Evolutionary conservation across 208 protist genomes (phyloP), one percentile per base, ranked within the genome.

Genomic region (Leishmania guyanensis): DNA sequence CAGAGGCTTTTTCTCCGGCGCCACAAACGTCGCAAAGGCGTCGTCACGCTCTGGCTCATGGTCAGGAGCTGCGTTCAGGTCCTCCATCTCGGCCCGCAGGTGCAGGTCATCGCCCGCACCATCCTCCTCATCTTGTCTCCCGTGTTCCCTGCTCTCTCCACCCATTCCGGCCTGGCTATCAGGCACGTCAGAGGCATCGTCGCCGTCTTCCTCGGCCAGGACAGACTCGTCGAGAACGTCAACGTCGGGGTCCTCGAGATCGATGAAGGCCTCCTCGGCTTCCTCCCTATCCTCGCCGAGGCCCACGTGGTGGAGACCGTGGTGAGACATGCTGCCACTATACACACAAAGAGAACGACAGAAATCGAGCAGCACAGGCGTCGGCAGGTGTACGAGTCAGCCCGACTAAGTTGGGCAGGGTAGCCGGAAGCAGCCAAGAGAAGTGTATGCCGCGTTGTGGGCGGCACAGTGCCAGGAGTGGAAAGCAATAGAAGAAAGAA

Each of bases 221-320:
- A 86, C 82, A 51, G 70, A 85, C 53, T 92, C 91, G 50, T 95
- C 91, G 26, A 96, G 75, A 46, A 96, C 90, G 54, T 95, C 92
- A 29, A 95, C 81, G 71, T 93, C 84, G 5, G 94, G 93, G 79
- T 97, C 94, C 14, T 96, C 90, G n/a, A 97, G 87, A 76, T 96
- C 91, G 75, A 96, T 88, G 80, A 96, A 95, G 20, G 83, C 94
- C n/a, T 89, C 89, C 46, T 93, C 87, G 46, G 86, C 91, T 65
- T 95, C 91, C 43, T 90, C 84, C 20, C 78, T 79, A 36, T 88
- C 85, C 50, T 84, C 77, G 14, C 56, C 79, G 66, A 84, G 69
- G 29, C 82, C 74, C n/a, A 84, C 75, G 66, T 69, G 77, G 60
- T 80, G 73, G 2, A 48, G 39, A n/a, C 58, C 56, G 79, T 75